Percentiles rank a stretch among this genome's conserved stretches.
phyloP scores from a whole-genome alignment of 345 rosid species.

The Salix purpurea region DNA sequence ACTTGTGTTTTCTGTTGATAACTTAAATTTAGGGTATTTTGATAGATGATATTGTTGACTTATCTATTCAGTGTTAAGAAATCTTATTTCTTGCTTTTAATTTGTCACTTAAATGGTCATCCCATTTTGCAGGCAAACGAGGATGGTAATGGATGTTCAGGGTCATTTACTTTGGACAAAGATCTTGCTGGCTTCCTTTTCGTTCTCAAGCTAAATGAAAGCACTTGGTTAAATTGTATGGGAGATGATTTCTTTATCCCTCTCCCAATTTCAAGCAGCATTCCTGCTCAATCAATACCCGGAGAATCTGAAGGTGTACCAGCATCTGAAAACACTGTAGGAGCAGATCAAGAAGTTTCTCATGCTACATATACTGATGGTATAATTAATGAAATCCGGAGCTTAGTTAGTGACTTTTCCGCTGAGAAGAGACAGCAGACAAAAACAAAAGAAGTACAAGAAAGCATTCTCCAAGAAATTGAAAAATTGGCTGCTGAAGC shows the following conservation, averaged over 20 bases:
- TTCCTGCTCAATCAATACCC: conserved; percentile 25
- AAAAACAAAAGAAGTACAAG: conserved; percentile 69
- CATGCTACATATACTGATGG: conserved; percentile 44
- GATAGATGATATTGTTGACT: no score
- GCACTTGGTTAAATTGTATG: conserved; percentile 59
- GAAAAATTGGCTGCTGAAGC: conserved; percentile 99
- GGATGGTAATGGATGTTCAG: conserved; percentile 49
- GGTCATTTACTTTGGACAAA: conserved; percentile 62
- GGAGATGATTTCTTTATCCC: conserved; percentile 81
- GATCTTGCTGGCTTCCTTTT: conserved; percentile 65
- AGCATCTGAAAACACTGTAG: conserved; percentile 26
- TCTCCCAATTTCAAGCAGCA: conserved; percentile 43
- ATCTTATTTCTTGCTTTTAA: conserved; percentile 2
- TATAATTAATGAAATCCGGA: conserved; percentile 75
- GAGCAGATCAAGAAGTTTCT: conserved; percentile 43
- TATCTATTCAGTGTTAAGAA: neutral
- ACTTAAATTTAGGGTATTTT: neutral
- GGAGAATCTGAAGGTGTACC: conserved; percentile 27
- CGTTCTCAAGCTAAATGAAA: conserved; percentile 70
- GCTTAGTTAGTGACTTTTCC: conserved; percentile 63
- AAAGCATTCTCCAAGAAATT: conserved; percentile 84
- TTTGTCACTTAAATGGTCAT: conserved; percentile 7
- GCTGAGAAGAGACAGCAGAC: conserved; percentile 46
- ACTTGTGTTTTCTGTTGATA: neutral
- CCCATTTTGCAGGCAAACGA: conserved; percentile 58